These are phyloP conservation scores for Globisporangium recalcitrans DNA, from an alignment of 352 stramenopile species.

Conservation along the genomic window DNA sequence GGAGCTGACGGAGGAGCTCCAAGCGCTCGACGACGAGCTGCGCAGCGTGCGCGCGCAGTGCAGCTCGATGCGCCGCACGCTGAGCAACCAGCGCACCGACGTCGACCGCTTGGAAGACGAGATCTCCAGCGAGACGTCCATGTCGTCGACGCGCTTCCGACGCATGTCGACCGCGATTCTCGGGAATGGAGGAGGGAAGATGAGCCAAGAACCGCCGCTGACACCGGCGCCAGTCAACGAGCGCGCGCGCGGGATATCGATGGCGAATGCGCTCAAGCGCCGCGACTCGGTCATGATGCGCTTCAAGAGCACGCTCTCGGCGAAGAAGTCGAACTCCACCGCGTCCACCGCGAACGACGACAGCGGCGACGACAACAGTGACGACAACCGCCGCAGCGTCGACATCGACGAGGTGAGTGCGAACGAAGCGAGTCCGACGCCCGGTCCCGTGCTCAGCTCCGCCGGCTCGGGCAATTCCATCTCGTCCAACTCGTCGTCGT, in stretches of 20 bases:
- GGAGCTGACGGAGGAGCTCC: constrained; percentile 43
- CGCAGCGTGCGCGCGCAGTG: constrained; percentile 34
- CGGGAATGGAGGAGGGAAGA: constrained; percentile 15
- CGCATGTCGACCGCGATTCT: constrained; percentile 20
- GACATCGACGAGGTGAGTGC: constrained; percentile 16
- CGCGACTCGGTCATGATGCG: constrained; percentile 17
- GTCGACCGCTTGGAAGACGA: constrained; percentile 15
- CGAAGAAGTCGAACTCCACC: constrained; percentile 5
- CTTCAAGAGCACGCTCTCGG: constrained; percentile 9
- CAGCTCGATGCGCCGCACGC: constrained; percentile 30
- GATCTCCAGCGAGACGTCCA: constrained; percentile 15
- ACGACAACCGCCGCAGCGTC: constrained; percentile 8
- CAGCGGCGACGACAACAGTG: constrained; percentile 8
- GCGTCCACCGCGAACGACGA: constrained; percentile 3
- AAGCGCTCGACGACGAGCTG: constrained; percentile 35
- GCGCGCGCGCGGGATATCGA: constrained; percentile 24
- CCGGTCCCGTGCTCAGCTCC: background rate
- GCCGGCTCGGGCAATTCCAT: constrained; percentile 7
- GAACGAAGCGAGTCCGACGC: constrained; percentile 8
- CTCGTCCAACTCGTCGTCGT: background rate
- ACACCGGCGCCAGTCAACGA: background rate
- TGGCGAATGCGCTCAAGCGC: constrained; percentile 19
- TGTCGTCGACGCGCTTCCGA: constrained; percentile 17
- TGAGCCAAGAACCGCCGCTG: constrained; percentile 4
- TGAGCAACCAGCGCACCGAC: constrained; percentile 21